phyloP scores from a whole-genome alignment of 139 green algal genomes.

The Micromonas commoda region DNA sequence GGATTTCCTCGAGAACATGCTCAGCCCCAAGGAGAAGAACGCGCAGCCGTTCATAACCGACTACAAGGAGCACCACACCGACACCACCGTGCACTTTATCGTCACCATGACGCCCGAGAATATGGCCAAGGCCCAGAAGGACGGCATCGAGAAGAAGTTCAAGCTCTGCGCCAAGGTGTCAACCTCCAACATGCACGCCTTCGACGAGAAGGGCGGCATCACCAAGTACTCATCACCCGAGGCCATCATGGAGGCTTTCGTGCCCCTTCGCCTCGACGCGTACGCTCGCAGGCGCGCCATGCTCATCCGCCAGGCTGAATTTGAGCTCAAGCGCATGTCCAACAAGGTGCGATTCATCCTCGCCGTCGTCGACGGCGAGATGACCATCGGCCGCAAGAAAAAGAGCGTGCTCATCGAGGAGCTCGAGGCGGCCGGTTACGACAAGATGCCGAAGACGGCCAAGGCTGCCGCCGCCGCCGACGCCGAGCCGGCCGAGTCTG shows the following conservation, averaged over 20 bases:
- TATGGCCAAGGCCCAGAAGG: slow-evolving; percentile 50
- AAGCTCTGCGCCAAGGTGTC: slow-evolving; percentile 78
- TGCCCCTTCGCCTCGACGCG: slow-evolving; percentile 69
- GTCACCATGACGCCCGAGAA: slow-evolving; percentile 62
- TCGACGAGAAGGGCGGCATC: slow-evolving; percentile 81
- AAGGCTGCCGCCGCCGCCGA: slow-evolving; percentile 16
- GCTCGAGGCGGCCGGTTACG: slow-evolving; percentile 67
- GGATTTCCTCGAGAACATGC: slow-evolving; percentile 89
- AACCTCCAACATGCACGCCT: slow-evolving; percentile 96
- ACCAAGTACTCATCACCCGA: slow-evolving; percentile 81
- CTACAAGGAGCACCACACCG: slow-evolving; percentile 88
- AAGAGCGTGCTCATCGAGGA: slow-evolving; percentile 74
- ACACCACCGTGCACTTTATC: slow-evolving; percentile 82
- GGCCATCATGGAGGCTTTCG: slow-evolving; percentile 85
- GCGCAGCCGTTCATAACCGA: slow-evolving; percentile 53
- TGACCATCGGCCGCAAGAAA: slow-evolving; percentile 81
- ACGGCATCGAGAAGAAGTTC: slow-evolving; percentile 78
- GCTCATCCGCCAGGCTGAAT: slow-evolving; percentile 50
- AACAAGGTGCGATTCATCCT: slow-evolving; percentile 92
- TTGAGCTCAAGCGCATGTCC: slow-evolving; percentile 64
- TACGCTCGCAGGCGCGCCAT: slow-evolving; percentile 67
- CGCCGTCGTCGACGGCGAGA: slow-evolving; percentile 71
- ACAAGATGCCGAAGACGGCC: slow-evolving; percentile 49
- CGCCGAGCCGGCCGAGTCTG: slow-evolving; percentile 30
- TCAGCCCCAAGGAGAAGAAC: slow-evolving; percentile 71